phyloP scores from a whole-genome alignment of 2,329 filamentous ascomycete genomes.

The Phyllachora maydis region DNA sequence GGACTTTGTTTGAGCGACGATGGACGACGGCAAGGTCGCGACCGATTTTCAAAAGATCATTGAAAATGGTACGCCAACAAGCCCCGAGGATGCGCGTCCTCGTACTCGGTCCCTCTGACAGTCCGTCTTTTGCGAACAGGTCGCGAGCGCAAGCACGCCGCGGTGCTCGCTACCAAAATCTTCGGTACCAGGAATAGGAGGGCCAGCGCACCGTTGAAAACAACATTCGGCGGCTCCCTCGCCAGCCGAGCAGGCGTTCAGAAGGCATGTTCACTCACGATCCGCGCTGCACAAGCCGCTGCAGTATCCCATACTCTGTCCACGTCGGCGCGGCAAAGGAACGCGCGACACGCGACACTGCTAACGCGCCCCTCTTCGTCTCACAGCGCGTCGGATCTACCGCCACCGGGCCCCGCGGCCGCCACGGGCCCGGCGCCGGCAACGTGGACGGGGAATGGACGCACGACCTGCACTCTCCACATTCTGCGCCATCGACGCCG shows the following conservation, averaged over 20 bases:
- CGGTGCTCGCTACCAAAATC: constrained; percentile 51
- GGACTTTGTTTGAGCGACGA: too few relatives aligned
- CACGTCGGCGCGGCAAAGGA: too few relatives aligned
- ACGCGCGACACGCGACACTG: too few relatives aligned
- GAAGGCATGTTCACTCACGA: constrained; percentile 23
- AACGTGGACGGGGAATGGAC: constrained; percentile 51
- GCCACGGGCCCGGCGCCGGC: constrained; percentile 19
- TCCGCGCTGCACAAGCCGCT: constrained; percentile 1
- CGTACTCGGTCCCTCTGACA: constrained; percentile 1
- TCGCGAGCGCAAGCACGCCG: constrained; percentile 50
- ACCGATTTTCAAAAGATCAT: constrained; percentile 35
- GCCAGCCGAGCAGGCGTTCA: constrained; percentile 53
- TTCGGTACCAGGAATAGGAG: constrained; percentile 41
- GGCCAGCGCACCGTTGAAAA: constrained; percentile 28
- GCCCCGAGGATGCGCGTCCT: constrained; percentile 1
- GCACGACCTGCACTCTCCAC: constrained; percentile 41
- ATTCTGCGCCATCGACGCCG: constrained; percentile 18
- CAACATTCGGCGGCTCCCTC: constrained; percentile 28
- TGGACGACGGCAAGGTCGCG: too few relatives aligned
- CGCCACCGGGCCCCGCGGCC: constrained; percentile 12
- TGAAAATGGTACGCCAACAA: constrained; percentile 26
- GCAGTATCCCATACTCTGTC: neutral
- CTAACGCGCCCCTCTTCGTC: constrained; percentile 4
- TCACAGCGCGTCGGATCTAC: constrained; percentile 10
- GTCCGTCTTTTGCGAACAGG: constrained; percentile 21